Evolutionary conservation across 768 basidiomycete species (phyloP), one percentile per base, ranked within the genome.

Genomic region (Suillus paluster): DNA sequence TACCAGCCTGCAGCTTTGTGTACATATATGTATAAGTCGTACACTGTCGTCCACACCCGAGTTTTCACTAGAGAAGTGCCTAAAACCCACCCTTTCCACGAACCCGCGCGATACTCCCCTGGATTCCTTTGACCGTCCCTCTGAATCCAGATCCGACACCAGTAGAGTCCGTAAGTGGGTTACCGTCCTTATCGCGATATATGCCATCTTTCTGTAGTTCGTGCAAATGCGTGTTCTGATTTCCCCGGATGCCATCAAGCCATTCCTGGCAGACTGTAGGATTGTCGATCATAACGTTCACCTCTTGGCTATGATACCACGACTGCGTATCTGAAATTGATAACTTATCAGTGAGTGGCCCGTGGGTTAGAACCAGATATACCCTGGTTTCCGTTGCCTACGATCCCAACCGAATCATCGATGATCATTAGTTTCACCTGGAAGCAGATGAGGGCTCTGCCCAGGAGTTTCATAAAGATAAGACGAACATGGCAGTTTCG

Each of bases 241-340:
- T 84, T 34, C 79, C 74, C 30, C 76, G 64, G n/a, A 86, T 71
- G 10, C 78, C 81, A 52, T 83, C 80, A 73, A 82, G 81, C 86
- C 87, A 86, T 60, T 84, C 85, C 41, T 72, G 66, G 54, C 84
- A 83, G 57, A 87, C 75, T 42, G 77, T 73, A n/a, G 78, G 72
- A 25, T 79, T 82, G 70, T 88, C 86, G 49, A 88, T 76, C 79
- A 89, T 82, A 61, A 88, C 74, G 70, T 91, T 90, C 66, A 85
- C 79, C 67, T 91, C 90, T 63, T 88, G 85, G 46, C 84, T 86
- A 71, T 91, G 90, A 77, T 81, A 89, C 88, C 88, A 90, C 5
- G 82, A 84, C 67, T 90, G 89, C 8, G 85, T 83, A 62, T 87
- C 86, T 81, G 67, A 45, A 34, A 72, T 49, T 63, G 57, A 49